Percentiles rank a stretch among this genome's conserved stretches.
phyloP scores from a whole-genome alignment of 2,329 filamentous ascomycete genomes.

The Colletotrichum salicis region DNA sequence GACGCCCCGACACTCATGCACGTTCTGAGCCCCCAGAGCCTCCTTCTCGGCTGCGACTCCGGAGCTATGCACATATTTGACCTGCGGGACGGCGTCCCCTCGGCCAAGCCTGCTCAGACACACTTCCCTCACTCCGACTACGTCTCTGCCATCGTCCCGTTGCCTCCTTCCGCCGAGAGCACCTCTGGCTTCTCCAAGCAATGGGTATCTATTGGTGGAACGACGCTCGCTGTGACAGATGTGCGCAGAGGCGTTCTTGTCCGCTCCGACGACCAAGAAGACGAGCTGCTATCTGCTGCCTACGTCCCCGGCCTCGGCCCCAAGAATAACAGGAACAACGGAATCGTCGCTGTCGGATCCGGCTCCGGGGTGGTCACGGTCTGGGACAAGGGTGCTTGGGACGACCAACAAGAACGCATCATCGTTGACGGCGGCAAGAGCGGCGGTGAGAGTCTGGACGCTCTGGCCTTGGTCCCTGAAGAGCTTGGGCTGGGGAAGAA shows the following conservation, averaged over 20 bases:
- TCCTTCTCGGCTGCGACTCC: conserved; percentile 91
- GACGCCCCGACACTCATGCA: conserved; percentile 86
- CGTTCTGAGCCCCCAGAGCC: conserved; percentile 84
- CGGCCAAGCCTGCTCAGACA: conserved; percentile 77
- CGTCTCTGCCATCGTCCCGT: conserved; percentile 85
- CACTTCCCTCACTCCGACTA: conserved; percentile 93
- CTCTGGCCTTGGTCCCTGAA: conserved; percentile 77
- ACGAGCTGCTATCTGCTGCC: conserved; percentile 85
- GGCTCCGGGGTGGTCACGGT: conserved; percentile 85
- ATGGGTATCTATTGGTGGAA: conserved; percentile 93
- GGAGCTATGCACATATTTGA: conserved; percentile 90
- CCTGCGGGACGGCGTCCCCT: conserved; percentile 71
- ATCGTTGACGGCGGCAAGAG: conserved; percentile 72
- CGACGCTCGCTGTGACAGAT: conserved; percentile 90
- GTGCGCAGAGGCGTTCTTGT: conserved; percentile 86
- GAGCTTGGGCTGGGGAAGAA: conserved; percentile 77
- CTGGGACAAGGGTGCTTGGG: conserved; percentile 95
- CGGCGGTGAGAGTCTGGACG: conserved; percentile 83
- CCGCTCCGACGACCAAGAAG: conserved; percentile 93
- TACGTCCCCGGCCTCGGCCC: conserved; percentile 82
- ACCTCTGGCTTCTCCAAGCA: conserved; percentile 93
- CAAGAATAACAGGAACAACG: conserved; percentile 72
- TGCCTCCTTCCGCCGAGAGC: conserved; percentile 82
- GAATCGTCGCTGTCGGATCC: conserved; percentile 79
- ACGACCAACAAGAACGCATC: conserved; percentile 92